Percentiles rank a stretch among this genome's conserved stretches.
phyloP scores from a whole-genome alignment of 768 basidiomycete genomes.

The Boletus vermiculosoides region DNA sequence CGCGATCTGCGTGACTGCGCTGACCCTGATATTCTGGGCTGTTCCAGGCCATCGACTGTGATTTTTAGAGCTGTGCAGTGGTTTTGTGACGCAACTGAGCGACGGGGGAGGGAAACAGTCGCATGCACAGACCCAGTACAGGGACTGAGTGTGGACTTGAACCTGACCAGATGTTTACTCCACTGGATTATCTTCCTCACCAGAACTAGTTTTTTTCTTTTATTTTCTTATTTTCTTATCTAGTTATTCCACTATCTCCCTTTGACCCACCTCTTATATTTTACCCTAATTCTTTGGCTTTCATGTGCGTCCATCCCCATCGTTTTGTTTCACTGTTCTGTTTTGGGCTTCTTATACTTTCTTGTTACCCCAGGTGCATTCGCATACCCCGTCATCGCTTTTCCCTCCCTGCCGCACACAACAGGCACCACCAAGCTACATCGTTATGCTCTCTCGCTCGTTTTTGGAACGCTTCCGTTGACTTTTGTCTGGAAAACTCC shows the following conservation, averaged over 20 bases:
- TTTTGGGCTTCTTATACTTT: slow-evolving; percentile 14
- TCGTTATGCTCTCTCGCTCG: slow-evolving; percentile 28
- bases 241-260: slow-evolving; percentile 26
- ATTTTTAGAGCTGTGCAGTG: slow-evolving; percentile 1
- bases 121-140: slow-evolving; percentile 9
- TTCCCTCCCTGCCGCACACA: slow-evolving; percentile 19
- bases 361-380: slow-evolving; percentile 24
- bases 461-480: slow-evolving; percentile 19
- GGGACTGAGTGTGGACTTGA: slow-evolving; percentile 17
- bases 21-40: slow-evolving; percentile 93
- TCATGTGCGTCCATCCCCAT: slow-evolving; percentile 18
- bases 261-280: slow-evolving; percentile 21
- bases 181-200: slow-evolving; percentile 21
- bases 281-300: slow-evolving; percentile 27
- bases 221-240: slow-evolving; percentile 33
- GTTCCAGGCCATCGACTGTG: slow-evolving; percentile 91
- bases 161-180: slow-evolving; percentile 16
- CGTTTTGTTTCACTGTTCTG: slow-evolving; percentile 18
- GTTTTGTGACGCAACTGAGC: slow-evolving; percentile 6
- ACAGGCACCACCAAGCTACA: slow-evolving; percentile 20
- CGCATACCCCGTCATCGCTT: slow-evolving; percentile 23
- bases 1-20: slow-evolving; percentile 67
- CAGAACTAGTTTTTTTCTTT: slow-evolving; percentile 23
- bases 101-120: slow-evolving; percentile 6
- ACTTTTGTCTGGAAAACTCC: slow-evolving; percentile 9